A percentile compares a stretch with the other conserved stretches of the same genome.
Evolutionary conservation across 2,329 filamentous ascomycete genomes (phyloP).

Genomic region (Claviceps sp.): DNA sequence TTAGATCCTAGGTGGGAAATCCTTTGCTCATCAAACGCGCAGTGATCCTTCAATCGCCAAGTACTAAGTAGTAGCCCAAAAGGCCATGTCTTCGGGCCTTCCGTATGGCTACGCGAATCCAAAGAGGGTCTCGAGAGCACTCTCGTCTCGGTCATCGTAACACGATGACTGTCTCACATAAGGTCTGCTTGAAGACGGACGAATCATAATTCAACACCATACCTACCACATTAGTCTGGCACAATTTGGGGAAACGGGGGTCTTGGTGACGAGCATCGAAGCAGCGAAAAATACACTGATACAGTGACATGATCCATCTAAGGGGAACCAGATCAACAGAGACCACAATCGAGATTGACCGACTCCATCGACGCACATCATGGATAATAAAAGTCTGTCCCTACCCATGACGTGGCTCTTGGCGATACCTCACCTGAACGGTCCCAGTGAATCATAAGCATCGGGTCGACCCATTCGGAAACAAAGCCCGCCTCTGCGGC

Average conservation of each 20-base stretch:
- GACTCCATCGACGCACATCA: background rate
- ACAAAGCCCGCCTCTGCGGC: background rate
- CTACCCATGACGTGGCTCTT: background rate
- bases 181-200: slow-evolving; percentile 1
- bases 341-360: background rate
- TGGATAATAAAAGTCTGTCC: background rate
- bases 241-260: background rate
- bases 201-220: background rate
- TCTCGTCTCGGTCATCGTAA: slow-evolving; percentile 3
- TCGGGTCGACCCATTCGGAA: background rate
- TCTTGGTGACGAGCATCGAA: background rate
- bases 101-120: slow-evolving; percentile 5
- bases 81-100: slow-evolving; percentile 4
- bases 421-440: background rate
- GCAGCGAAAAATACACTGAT: too few species aligned
- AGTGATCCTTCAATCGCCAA: slow-evolving; percentile 1
- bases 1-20: background rate
- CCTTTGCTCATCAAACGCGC: background rate
- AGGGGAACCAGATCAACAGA: background rate
- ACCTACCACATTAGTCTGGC: background rate
- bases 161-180: slow-evolving; percentile 6
- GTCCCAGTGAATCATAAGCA: background rate
- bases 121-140: slow-evolving; percentile 1
- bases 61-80: background rate
- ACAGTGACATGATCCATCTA: background rate